Evolutionary conservation across 2,329 filamentous ascomycete genomes (phyloP).

Genomic region (Fusarium austroafricanum): DNA sequence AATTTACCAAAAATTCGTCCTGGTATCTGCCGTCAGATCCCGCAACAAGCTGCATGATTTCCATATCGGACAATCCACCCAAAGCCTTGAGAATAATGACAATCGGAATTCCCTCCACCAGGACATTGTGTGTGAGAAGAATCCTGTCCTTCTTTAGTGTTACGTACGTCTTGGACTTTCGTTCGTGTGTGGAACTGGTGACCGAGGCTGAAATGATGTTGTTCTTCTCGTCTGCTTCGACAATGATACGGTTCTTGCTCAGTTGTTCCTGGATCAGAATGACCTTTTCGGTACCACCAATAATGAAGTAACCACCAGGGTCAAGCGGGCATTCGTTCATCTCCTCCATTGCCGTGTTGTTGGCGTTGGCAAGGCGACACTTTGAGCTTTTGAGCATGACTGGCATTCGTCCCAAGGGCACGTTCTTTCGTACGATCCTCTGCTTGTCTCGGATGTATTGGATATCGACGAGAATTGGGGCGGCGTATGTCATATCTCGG

Average conservation of each 20-base stretch:
- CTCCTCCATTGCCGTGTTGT: conserved; percentile 86
- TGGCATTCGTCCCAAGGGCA: conserved; percentile 89
- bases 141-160: conserved; percentile 93
- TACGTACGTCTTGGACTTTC: conserved; percentile 98
- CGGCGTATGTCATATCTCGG: conserved; percentile 97
- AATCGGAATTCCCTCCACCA: conserved; percentile 94
- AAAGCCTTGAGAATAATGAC: conserved; percentile 93
- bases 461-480: conserved; percentile 92
- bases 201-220: conserved; percentile 94
- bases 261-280: conserved; percentile 98
- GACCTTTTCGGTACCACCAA: conserved; percentile 97
- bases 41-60: conserved; percentile 91
- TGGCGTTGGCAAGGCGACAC: conserved; percentile 86
- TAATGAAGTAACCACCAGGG: conserved; percentile 97
- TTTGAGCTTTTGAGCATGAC: conserved; percentile 98
- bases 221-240: conserved; percentile 92
- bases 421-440: conserved; percentile 77
- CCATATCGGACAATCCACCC: conserved; percentile 92
- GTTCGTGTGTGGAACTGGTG: conserved; percentile 96
- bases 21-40: conserved; percentile 90
- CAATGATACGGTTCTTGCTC: conserved; percentile 99
- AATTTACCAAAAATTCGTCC: conserved; percentile 94
- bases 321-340: conserved; percentile 97
- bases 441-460: conserved; percentile 87
- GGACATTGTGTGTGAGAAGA: conserved; percentile 89